phyloP scores from a whole-genome alignment of 1,284 basidiomycete species.

The Trametes hirsuta region DNA sequence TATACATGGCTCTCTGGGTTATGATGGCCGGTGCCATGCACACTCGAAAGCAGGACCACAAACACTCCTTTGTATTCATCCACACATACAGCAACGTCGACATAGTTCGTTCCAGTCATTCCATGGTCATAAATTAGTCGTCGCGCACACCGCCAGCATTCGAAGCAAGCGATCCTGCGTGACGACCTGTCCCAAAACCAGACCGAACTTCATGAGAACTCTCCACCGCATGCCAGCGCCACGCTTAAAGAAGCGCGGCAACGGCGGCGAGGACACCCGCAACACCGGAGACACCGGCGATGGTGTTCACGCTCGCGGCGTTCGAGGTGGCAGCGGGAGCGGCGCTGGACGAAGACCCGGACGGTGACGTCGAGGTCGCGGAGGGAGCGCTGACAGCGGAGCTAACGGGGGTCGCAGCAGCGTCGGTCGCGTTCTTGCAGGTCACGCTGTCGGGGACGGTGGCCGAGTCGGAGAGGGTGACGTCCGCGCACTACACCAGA shows the following conservation, averaged over 20 bases:
- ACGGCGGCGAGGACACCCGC: slow-evolving; percentile 25
- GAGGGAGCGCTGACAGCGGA: slow-evolving; percentile 15
- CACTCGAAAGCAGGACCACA: no score
- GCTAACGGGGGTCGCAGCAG: slow-evolving; percentile 22
- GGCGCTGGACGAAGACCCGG: slow-evolving; percentile 11
- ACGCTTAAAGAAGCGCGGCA: slow-evolving; percentile 23
- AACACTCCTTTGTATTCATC: no score
- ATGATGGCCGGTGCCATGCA: no score
- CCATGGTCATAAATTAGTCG: no score
- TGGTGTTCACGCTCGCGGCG: slow-evolving; percentile 21
- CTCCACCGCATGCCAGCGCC: no score
- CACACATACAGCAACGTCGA: no score
- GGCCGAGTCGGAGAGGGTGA: slow-evolving; percentile 58
- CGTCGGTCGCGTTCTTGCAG: slow-evolving; percentile 36
- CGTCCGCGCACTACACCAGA: slow-evolving; percentile 63
- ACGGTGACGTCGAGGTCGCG: slow-evolving; percentile 19
- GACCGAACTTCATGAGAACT: no score
- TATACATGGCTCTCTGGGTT: no score
- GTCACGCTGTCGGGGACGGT: slow-evolving; percentile 36
- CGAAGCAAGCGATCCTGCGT: no score
- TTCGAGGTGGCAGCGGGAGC: slow-evolving; percentile 23
- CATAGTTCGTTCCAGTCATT: no score
- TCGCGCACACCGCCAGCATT: no score
- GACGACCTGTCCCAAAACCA: no score
- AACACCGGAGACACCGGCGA: slow-evolving; percentile 27